These are phyloP conservation scores for Stachybotrys chlorohalonatus DNA, from an alignment of 2,329 filamentous ascomycete genomes.

Conservation along the genomic window DNA sequence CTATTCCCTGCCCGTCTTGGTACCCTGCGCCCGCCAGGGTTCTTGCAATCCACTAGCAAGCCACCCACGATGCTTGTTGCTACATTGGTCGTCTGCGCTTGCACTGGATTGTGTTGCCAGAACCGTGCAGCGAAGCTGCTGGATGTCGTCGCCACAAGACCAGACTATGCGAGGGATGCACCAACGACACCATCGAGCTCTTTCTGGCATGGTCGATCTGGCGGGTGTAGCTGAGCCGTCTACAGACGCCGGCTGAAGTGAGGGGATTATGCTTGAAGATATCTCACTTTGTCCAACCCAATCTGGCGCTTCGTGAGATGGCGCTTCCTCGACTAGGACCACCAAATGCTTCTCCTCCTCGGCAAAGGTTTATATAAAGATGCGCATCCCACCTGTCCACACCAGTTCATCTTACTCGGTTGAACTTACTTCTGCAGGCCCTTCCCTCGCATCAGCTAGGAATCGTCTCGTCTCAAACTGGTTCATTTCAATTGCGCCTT, in stretches of 20 bases:
- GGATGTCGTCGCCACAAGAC: not conserved
- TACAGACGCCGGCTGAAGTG: not conserved
- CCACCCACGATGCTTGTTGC: conserved; percentile 1
- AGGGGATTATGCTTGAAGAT: not conserved
- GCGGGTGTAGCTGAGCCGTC: not conserved
- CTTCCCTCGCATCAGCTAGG: not conserved
- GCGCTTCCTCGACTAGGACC: not conserved
- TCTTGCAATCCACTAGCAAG: not conserved
- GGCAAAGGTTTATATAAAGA: not conserved
- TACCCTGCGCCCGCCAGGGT: not conserved
- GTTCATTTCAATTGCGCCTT: not conserved
- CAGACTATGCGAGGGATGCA: not conserved
- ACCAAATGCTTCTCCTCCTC: not conserved
- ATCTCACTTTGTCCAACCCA: not conserved
- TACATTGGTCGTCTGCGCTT: not conserved
- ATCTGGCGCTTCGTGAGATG: not conserved
- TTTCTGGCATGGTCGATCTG: not conserved
- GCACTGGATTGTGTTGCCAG: not conserved
- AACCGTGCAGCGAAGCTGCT: not conserved
- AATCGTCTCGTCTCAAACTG: not conserved
- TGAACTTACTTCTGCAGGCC: not conserved
- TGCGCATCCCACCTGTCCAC: not conserved
- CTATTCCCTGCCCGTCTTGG: not conserved
- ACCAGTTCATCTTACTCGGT: not conserved
- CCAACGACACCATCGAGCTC: not conserved